Evolutionary conservation across 768 basidiomycete species (phyloP).

Genomic region (Lepiota brunneoincarnata): DNA sequence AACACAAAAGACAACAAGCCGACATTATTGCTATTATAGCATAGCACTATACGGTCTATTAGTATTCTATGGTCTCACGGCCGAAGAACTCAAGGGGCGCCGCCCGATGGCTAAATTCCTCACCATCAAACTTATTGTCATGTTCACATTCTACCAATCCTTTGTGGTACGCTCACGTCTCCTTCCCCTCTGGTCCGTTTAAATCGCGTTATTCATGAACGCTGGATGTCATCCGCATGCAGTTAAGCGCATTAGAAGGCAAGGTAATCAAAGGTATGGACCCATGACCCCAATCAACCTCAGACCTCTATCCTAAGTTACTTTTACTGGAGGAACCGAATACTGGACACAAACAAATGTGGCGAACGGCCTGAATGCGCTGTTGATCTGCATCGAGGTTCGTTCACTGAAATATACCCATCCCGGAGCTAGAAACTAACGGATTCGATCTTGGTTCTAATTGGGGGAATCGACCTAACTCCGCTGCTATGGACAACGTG

Average conservation of each 20-base stretch:
- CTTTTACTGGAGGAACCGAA: constrained; percentile 46
- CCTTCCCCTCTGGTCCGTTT: neutral
- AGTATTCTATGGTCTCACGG: constrained; percentile 78
- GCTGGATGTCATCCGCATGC: neutral
- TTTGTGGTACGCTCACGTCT: constrained; percentile 54
- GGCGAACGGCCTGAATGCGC: constrained; percentile 78
- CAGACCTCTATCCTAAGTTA: neutral
- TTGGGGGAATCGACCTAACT: too few species aligned
- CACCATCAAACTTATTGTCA: constrained; percentile 81
- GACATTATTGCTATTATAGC: constrained; percentile 30
- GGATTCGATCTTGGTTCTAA: too few species aligned
- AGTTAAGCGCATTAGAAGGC: constrained; percentile 69
- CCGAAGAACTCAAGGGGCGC: constrained; percentile 73
- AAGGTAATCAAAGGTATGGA: constrained; percentile 63
- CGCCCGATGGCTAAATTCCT: constrained; percentile 85
- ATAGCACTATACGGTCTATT: constrained; percentile 85
- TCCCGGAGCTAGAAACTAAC: too few species aligned
- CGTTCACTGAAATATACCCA: constrained; percentile 1
- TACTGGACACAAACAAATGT: constrained; percentile 88
- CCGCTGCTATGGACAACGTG: too few species aligned
- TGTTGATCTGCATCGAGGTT: constrained; percentile 84
- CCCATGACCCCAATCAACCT: neutral
- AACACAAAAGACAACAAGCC: neutral
- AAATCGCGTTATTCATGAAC: neutral
- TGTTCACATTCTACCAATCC: constrained; percentile 87